These are phyloP conservation scores for Drechslerella stenobrocha DNA, from an alignment of 2,329 filamentous ascomycete species.

Conservation along the genomic window DNA sequence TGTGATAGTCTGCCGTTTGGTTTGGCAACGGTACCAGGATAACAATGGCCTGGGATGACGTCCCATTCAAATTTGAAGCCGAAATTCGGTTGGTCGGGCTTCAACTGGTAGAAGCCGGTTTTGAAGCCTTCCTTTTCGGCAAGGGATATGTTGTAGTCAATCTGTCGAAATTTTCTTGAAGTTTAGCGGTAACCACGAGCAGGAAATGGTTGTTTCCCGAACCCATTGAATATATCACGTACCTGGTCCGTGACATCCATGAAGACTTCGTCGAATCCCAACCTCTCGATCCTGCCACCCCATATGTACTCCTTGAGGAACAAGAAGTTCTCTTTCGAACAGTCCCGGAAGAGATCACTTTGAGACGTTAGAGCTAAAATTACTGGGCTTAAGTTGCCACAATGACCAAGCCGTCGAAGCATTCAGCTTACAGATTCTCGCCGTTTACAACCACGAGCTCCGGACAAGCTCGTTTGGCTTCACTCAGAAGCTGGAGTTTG, in stretches of 20 bases:
- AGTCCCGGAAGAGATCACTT: conserved; percentile 73
- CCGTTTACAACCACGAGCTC: conserved; percentile 83
- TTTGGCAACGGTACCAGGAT: conserved; percentile 56
- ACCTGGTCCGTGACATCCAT: conserved; percentile 75
- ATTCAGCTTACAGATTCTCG: conserved; percentile 70
- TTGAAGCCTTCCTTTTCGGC: conserved; percentile 61
- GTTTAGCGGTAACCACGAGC: background rate
- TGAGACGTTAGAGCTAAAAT: background rate
- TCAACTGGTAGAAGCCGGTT: conserved; percentile 76
- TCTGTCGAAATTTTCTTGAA: too few relatives aligned
- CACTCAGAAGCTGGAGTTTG: conserved; percentile 83
- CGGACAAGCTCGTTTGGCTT: conserved; percentile 78
- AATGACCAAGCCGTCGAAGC: background rate
- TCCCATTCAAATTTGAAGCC: conserved; percentile 81
- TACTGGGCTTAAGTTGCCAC: background rate
- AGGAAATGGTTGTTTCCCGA: background rate
- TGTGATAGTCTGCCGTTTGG: conserved; percentile 49
- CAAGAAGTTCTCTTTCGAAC: conserved; percentile 76
- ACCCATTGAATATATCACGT: background rate
- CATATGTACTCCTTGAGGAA: conserved; percentile 75
- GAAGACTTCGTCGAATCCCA: conserved; percentile 90
- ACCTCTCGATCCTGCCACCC: conserved; percentile 74
- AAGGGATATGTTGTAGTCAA: conserved; percentile 73
- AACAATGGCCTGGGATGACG: conserved; percentile 67
- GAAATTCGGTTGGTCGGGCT: conserved; percentile 70